Base-by-base conservation (phyloP, 83 land plant species). In the Isoetes engelmannii region DNA sequence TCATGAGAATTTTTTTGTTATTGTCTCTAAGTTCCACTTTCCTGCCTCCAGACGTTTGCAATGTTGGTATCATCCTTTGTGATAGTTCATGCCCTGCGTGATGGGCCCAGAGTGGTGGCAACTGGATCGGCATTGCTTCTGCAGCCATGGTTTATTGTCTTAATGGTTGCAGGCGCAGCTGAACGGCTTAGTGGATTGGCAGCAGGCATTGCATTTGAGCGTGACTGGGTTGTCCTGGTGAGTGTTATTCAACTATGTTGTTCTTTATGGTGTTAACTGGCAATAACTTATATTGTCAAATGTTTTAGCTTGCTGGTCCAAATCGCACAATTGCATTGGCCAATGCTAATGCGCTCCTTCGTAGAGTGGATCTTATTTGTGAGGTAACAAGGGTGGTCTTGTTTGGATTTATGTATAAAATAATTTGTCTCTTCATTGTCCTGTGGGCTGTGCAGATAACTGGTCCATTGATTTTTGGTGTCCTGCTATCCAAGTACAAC, bases 161-260 rank as follows among this genome's bases (percentile, higher is more conserved):
- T 91, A 46, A 85, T 88, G 50, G 6, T 79, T 41, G 92, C 92
- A 48, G 84, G 85, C 5, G 84, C 90, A 46, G 60, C 86, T 54
- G 96, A 91, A 63, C 80, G 96, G 64, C 71, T 91, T 9, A 76
- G 80, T 53, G 96, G 92, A 18, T 64, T 88, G 58, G 89, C 92
- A 71, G 62, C 87, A 62, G 96, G 92, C 5, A 87, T 91, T 74
- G 89, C 92, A 4, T 72, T 91, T 79, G 96, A 91, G 74, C 87
- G 96, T 69, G 96, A 91, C 64, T 91, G 96, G 96, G 88, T 88
- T 69, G 89, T 91, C 1, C 76, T 88, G 92, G 96, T 91, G 82
- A 46, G 61, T 20, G 12, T 47, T 44, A 44, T 18, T n/a, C 12
- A 12, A 51, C n/a, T 3, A 51, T 51, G 54, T 51, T 1, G 3